phyloP scores from a whole-genome alignment of 163 green algal genomes.

The Picocystis sp. region DNA sequence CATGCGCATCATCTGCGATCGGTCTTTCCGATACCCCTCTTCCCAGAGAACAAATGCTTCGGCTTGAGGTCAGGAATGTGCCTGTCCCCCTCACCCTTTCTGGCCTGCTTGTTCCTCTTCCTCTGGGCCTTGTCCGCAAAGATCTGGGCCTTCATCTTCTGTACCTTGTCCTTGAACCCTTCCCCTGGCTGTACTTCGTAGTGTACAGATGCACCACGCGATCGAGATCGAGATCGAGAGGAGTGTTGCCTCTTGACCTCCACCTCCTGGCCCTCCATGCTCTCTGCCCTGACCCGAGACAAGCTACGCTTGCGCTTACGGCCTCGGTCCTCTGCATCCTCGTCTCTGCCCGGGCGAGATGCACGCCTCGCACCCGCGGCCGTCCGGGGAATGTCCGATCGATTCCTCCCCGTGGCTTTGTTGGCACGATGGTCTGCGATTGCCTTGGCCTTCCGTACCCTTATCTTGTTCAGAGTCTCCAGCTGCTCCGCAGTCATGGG shows the following conservation, averaged over 20 bases:
- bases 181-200: slow-evolving; percentile 12
- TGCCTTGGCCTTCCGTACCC: slow-evolving; percentile 47
- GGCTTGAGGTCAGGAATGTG: slow-evolving; percentile 81
- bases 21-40: slow-evolving; percentile 59
- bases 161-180: slow-evolving; percentile 57
- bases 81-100: slow-evolving; percentile 70
- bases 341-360: too few relatives aligned
- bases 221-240: slow-evolving; percentile 58
- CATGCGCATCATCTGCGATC: slow-evolving; percentile 42
- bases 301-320: neutral
- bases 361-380: neutral
- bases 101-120: slow-evolving; percentile 58
- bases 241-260: slow-evolving; percentile 33
- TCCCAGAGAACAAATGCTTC: slow-evolving; percentile 91
- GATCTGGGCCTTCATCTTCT: slow-evolving; percentile 60
- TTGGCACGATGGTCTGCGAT: slow-evolving; percentile 59
- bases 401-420: slow-evolving; percentile 43
- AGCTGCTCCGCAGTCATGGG: neutral
- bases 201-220: slow-evolving; percentile 29
- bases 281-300: neutral
- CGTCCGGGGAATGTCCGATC: neutral
- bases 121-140: slow-evolving; percentile 64
- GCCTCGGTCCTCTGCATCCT: neutral
- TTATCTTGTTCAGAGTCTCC: slow-evolving; percentile 39
- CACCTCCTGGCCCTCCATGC: neutral